Conservation (phyloP, 257 asterid genomes). For the Buddleja alternifolia region DNA sequence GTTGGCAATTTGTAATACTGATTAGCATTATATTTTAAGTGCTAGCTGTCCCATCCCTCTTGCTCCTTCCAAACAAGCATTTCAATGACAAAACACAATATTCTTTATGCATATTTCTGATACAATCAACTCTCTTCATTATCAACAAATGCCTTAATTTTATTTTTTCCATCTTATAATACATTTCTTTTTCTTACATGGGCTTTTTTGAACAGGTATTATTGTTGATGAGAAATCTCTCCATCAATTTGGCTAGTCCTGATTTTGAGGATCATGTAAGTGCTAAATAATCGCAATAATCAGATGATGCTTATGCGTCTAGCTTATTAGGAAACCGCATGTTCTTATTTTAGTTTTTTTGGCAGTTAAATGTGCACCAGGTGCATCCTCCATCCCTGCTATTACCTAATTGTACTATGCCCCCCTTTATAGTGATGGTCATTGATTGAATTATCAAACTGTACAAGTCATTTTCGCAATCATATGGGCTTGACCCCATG, state of each 20-base stretch:
- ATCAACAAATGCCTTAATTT: neutral
- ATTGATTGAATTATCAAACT: neutral
- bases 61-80: neutral
- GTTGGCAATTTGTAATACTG: neutral
- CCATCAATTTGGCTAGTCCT: conserved; percentile 84
- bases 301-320: conserved; percentile 17
- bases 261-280: conserved; percentile 94
- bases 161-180: conserved; percentile 21
- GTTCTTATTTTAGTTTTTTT: conserved; percentile 4
- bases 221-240: conserved; percentile 84
- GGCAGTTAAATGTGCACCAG: too few species aligned
- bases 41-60: neutral
- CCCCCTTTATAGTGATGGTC: neutral
- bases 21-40: neutral
- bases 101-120: neutral
- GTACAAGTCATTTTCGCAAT: neutral
- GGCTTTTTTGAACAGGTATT: conserved; percentile 54
- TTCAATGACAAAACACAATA: neutral
- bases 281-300: conserved; percentile 21
- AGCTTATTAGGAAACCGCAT: neutral
- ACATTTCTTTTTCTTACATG: neutral
- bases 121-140: neutral
- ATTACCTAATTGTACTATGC: conserved; percentile 12
- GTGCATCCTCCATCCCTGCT: too few species aligned
- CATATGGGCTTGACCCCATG: neutral